These are phyloP conservation scores for Lactarius sanguifluus DNA, from an alignment of 768 basidiomycete species.

Conservation along the genomic window DNA sequence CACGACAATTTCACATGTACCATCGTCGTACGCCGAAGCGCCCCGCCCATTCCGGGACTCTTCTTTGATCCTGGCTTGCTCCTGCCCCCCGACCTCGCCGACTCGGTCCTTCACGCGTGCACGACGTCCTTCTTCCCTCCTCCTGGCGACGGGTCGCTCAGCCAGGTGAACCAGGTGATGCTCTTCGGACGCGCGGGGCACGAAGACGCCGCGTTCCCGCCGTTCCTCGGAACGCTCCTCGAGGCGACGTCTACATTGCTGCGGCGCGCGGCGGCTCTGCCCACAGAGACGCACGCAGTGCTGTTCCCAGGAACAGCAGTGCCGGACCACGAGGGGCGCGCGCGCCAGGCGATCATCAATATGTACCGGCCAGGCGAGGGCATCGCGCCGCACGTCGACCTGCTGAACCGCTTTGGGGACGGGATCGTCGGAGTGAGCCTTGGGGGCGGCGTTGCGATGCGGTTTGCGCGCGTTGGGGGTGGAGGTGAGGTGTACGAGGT, in stretches of 20 bases:
- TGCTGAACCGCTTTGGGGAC: conserved; percentile 80
- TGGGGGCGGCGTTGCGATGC: conserved; percentile 78
- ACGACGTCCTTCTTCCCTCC: conserved; percentile 54
- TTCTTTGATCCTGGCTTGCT: conserved; percentile 55
- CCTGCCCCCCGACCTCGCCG: conserved; percentile 52
- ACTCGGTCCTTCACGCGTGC: conserved; percentile 51
- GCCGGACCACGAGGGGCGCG: conserved; percentile 36
- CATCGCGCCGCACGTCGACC: conserved; percentile 85
- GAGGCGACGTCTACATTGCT: conserved; percentile 49
- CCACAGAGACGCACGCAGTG: conserved; percentile 44
- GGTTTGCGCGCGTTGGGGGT: conserved; percentile 43
- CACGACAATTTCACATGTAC: conserved; percentile 12
- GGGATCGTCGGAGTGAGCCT: conserved; percentile 89
- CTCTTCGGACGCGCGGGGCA: conserved; percentile 60
- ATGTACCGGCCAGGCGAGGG: conserved; percentile 88
- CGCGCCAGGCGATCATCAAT: conserved; percentile 88
- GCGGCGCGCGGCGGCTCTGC: conserved; percentile 46
- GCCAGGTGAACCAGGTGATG: conserved; percentile 75
- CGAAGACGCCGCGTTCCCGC: conserved; percentile 51
- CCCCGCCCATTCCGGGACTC: conserved; percentile 64
- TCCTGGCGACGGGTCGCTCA: background rate
- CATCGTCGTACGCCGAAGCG: conserved; percentile 37
- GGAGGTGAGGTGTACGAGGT: conserved; percentile 42
- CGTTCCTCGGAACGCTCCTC: conserved; percentile 55
- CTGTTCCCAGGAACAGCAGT: conserved; percentile 52